A percentile compares a stretch with the other conserved stretches of the same genome.
Evolutionary conservation across 495 filamentous ascomycete genomes (phyloP).

Genomic region (Xylaria sp.): DNA sequence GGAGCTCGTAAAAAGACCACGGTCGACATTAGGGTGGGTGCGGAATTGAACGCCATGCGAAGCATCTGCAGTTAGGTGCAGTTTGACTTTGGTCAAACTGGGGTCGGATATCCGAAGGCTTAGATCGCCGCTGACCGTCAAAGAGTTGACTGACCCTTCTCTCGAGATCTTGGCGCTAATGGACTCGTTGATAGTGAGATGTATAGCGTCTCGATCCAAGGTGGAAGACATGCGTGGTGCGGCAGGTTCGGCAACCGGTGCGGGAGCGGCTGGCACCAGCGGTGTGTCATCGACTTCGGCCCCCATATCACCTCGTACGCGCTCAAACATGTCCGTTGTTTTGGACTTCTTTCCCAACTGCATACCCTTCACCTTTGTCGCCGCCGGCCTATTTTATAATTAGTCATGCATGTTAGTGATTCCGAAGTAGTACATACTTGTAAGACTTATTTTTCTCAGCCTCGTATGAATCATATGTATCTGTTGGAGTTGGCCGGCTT

Average conservation of each 20-base stretch:
- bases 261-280: conserved; percentile 70
- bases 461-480: conserved; percentile 91
- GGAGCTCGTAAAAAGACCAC: conserved; percentile 75
- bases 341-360: conserved; percentile 98
- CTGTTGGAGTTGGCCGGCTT: conserved; percentile 70
- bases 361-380: conserved; percentile 94
- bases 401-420: conserved; percentile 26
- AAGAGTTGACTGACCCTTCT: conserved; percentile 81
- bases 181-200: conserved; percentile 83
- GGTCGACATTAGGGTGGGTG: conserved; percentile 95
- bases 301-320: conserved; percentile 87
- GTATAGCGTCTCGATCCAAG: conserved; percentile 78
- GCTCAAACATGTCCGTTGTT: conserved; percentile 94
- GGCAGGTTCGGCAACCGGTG: conserved; percentile 62
- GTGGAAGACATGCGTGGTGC: conserved; percentile 68
- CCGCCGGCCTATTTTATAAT: conserved; percentile 53
- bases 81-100: conserved; percentile 84
- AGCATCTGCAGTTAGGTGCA: conserved; percentile 75
- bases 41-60: conserved; percentile 85
- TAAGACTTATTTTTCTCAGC: conserved; percentile 93
- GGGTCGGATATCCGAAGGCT: conserved; percentile 87
- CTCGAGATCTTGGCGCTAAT: conserved; percentile 87
- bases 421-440: conserved; percentile 59
- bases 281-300: conserved; percentile 78
- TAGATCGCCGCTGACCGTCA: conserved; percentile 89